Evolutionary conservation across 177 flowering plant species (phyloP), one percentile per base, ranked within the genome.

Genomic region (Vitis hybrid): DNA sequence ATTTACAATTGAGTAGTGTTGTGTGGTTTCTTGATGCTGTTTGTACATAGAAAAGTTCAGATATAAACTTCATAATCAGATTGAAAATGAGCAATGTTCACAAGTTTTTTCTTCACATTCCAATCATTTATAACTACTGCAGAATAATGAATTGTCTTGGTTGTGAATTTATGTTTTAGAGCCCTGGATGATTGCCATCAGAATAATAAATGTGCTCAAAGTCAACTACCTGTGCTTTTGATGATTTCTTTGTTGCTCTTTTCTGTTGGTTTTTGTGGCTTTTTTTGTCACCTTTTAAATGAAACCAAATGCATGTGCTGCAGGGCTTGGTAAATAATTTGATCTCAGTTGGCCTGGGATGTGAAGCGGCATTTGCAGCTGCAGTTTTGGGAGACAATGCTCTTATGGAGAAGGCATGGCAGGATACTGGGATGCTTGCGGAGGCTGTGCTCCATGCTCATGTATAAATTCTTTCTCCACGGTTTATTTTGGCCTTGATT

Each of bases 321-420:
- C 89, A 94, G 99, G 89, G 79, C 11, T 77, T 95, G 78, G 89
- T 91, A 58, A 93, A 82, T 79, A 93, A 90, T 77, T 80, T 95
- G 78, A 84, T 91, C 60, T 74, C 94, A 52, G 75, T 85, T 62
- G 99, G 99, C 60, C 83, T 82, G 73, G 99, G 99, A 52, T 93
- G 97, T 49, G 98, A 95, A 84, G 97, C 99, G 14, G 98, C 99
- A 78, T 95, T 95, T 82, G 74, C 98, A 46, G 98, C 96, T 73
- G 92, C 98, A 56, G 88, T 95, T 72, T 83, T 95, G 84, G 99
- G 98, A 60, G 99, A 95, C 79, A 93, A 91, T 82, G 85, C 94
- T 56, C 86, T 93, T 15, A 93, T 95, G 99, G 99, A 95, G 81
- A 95, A 89, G 77, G 94, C 98, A 70, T 94, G 98, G 98, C 97